Evolutionary conservation across 2,329 filamentous ascomycete genomes (phyloP).

Genomic region (Fusarium albosuccineum): DNA sequence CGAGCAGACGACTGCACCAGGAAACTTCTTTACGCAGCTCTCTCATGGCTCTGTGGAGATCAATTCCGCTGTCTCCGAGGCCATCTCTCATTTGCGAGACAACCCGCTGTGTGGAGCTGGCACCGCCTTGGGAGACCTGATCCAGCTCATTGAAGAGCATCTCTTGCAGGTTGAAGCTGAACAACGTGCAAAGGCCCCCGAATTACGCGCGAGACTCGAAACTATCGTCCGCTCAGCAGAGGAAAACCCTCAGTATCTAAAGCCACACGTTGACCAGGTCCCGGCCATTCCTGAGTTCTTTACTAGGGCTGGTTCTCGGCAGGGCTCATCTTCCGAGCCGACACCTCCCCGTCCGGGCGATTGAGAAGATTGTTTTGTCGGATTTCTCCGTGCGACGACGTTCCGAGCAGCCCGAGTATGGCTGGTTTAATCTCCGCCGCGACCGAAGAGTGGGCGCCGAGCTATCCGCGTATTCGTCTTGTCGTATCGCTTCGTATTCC

Average conservation of each 20-base stretch:
- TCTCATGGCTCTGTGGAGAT: background rate
- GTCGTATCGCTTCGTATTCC: too few species aligned
- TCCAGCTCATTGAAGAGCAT: constrained; percentile 10
- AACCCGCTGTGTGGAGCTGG: constrained; percentile 1
- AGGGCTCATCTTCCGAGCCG: background rate
- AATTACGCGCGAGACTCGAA: background rate
- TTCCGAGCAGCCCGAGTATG: too few species aligned
- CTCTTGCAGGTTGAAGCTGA: background rate
- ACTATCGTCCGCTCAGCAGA: background rate
- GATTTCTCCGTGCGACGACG: too few species aligned
- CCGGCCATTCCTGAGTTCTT: background rate
- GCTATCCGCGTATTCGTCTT: too few species aligned
- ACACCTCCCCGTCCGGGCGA: too few species aligned
- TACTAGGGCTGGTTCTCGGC: background rate
- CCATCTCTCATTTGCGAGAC: background rate
- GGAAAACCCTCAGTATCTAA: background rate
- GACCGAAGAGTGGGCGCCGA: too few species aligned
- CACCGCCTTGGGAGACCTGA: constrained; percentile 14
- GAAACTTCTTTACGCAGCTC: constrained; percentile 20
- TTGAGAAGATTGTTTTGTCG: too few species aligned
- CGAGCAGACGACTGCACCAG: constrained; percentile 5
- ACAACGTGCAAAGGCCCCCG: background rate
- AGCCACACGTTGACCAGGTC: background rate
- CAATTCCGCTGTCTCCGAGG: constrained; percentile 9
- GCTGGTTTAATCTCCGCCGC: too few species aligned